phyloP scores from a whole-genome alignment of 148 eudicot genomes.

The Camellia sinensis region DNA sequence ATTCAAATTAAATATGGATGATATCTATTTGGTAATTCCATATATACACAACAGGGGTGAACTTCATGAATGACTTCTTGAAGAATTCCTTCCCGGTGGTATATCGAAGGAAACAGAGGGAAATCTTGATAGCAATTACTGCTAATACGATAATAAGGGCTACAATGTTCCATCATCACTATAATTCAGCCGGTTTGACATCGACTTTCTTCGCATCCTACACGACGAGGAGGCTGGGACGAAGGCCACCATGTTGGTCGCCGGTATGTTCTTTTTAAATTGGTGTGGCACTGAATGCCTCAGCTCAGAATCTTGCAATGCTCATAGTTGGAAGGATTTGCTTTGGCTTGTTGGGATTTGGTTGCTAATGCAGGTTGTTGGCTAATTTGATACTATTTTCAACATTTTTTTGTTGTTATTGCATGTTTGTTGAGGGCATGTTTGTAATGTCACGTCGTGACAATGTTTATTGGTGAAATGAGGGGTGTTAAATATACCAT shows the following conservation, averaged over 20 bases:
- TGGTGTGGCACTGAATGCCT: slow-evolving; percentile 74
- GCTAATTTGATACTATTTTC: background rate
- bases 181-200: slow-evolving; percentile 68
- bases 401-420: background rate
- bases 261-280: slow-evolving; percentile 68
- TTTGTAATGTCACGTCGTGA: too few species aligned
- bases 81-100: slow-evolving; percentile 79
- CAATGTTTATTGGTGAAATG: too few species aligned
- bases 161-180: slow-evolving; percentile 81
- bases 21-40: too few species aligned
- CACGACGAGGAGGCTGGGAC: slow-evolving; percentile 66
- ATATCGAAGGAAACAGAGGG: slow-evolving; percentile 22
- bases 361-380: slow-evolving; percentile 86
- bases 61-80: slow-evolving; percentile 68
- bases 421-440: too few species aligned
- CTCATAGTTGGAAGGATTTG: slow-evolving; percentile 82
- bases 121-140: slow-evolving; percentile 51
- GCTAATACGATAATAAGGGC: slow-evolving; percentile 85
- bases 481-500: too few species aligned
- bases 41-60: slow-evolving; percentile 61
- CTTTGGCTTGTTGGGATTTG: slow-evolving; percentile 97
- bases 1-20: background rate
- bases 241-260: slow-evolving; percentile 79
- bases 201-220: slow-evolving; percentile 91
- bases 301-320: slow-evolving; percentile 75